Evolutionary conservation across 2,329 filamentous ascomycete genomes (phyloP).

Genomic region (Fusarium tricinctum): DNA sequence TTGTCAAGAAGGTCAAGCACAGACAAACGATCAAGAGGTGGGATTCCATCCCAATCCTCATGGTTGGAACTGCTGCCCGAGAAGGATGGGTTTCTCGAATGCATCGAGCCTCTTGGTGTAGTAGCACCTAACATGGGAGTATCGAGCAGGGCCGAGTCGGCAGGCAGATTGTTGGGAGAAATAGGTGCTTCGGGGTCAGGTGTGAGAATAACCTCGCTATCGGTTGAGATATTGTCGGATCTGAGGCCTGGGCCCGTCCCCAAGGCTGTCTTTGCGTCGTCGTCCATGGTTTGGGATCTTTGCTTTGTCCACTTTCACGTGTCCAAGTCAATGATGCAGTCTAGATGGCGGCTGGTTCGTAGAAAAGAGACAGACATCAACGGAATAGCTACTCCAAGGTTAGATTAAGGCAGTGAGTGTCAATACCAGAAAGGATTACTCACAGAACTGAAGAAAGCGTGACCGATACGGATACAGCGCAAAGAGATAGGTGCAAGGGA

Average conservation of each 20-base stretch:
- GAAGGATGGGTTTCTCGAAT: slow-evolving; percentile 85
- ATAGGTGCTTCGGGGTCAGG: slow-evolving; percentile 57
- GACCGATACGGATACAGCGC: not conserved
- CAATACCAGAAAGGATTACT: slow-evolving; percentile 7
- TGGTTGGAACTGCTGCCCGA: slow-evolving; percentile 89
- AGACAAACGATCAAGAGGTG: slow-evolving; percentile 88
- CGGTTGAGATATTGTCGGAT: slow-evolving; percentile 47
- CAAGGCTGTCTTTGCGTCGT: slow-evolving; percentile 38
- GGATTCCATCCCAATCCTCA: slow-evolving; percentile 88
- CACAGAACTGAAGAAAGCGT: slow-evolving; percentile 7
- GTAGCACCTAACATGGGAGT: slow-evolving; percentile 66
- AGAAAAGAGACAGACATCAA: not conserved
- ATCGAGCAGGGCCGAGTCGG: slow-evolving; percentile 61
- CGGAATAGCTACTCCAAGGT: not conserved
- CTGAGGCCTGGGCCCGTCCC: slow-evolving; percentile 37
- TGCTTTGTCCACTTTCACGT: slow-evolving; percentile 14
- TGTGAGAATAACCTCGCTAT: slow-evolving; percentile 58
- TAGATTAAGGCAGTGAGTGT: not conserved
- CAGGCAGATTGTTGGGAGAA: slow-evolving; percentile 60
- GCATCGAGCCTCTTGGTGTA: slow-evolving; percentile 64
- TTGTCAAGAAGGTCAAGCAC: slow-evolving; percentile 96
- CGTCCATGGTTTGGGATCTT: slow-evolving; percentile 46
- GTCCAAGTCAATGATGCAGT: not conserved
- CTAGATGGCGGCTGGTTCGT: slow-evolving; percentile 1
- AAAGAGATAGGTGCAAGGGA: slow-evolving; percentile 22